Conservation (phyloP, 257 asterid genomes). For the Lycium ferocissimum region DNA sequence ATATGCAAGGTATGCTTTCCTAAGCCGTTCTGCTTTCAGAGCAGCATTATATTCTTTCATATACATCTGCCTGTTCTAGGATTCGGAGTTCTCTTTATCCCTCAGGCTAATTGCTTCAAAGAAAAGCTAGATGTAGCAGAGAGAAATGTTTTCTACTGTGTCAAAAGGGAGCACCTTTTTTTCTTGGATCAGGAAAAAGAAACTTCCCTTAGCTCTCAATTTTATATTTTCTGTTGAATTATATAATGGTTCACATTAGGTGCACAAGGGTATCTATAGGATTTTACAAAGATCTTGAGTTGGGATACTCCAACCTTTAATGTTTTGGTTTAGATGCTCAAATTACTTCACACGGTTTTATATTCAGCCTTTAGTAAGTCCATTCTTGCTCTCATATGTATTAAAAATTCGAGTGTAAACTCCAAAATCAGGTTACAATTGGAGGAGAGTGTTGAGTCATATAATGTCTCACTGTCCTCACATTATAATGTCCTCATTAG, state of each 20-base stretch:
- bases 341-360: not conserved
- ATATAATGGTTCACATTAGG: not conserved
- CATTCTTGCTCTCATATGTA: not conserved
- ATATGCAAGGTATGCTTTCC: constrained; percentile 66
- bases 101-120: not conserved
- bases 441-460: not conserved
- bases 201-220: not conserved
- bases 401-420: not conserved
- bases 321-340: not conserved
- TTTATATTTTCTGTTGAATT: not conserved
- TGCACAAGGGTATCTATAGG: not conserved
- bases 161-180: not conserved
- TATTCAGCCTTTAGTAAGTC: not conserved
- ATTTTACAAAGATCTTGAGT: not conserved
- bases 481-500: not conserved
- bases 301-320: not conserved
- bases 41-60: not conserved
- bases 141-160: not conserved
- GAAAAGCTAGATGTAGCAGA: not conserved
- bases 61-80: not conserved
- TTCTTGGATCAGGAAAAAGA: not conserved
- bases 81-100: not conserved
- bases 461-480: not conserved
- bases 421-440: not conserved
- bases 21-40: not conserved